These are phyloP conservation scores for Gorgonomyces haynaldii DNA, from an alignment of 192 early-diverging fungal genomes.

Conservation along the genomic window DNA sequence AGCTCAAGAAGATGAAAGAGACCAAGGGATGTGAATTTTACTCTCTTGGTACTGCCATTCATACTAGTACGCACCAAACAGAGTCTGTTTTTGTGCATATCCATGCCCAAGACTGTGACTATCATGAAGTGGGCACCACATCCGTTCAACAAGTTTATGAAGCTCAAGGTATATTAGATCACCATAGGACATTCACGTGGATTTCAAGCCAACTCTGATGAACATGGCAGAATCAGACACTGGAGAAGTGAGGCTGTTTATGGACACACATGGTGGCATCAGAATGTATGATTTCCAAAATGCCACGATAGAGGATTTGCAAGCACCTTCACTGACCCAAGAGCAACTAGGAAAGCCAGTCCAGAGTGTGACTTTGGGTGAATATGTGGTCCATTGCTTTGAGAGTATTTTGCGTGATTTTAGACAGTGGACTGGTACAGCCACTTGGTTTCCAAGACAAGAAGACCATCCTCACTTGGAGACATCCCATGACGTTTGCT, in stretches of 20 bases:
- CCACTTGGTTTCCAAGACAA: not conserved
- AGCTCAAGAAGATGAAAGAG: constrained; percentile 39
- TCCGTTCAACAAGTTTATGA: constrained; percentile 47
- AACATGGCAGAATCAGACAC: constrained; percentile 24
- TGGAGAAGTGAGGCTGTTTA: constrained; percentile 23
- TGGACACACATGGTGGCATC: constrained; percentile 22
- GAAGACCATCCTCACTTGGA: constrained; percentile 26
- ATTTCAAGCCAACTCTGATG: constrained; percentile 19
- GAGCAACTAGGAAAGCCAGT: constrained; percentile 27
- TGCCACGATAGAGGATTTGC: constrained; percentile 22
- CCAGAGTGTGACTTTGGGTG: constrained; percentile 18
- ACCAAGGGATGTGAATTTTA: constrained; percentile 37
- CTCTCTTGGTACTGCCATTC: constrained; percentile 18
- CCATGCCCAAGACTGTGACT: constrained; percentile 22
- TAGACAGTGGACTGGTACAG: constrained; percentile 3
- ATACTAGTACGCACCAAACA: constrained; percentile 9
- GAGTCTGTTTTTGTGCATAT: constrained; percentile 29
- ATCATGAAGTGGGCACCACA: constrained; percentile 42
- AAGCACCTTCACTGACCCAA: constrained; percentile 14
- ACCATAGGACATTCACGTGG: constrained; percentile 23
- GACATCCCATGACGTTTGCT: constrained; percentile 39
- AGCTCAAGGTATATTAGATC: constrained; percentile 24
- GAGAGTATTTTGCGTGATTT: constrained; percentile 17
- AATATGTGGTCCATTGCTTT: constrained; percentile 25
- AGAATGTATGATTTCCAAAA: constrained; percentile 28